A percentile compares a stretch with the other conserved stretches of the same genome.
Evolutionary conservation across 2,329 filamentous ascomycete species (phyloP).

Genomic region (Fusarium succisae): DNA sequence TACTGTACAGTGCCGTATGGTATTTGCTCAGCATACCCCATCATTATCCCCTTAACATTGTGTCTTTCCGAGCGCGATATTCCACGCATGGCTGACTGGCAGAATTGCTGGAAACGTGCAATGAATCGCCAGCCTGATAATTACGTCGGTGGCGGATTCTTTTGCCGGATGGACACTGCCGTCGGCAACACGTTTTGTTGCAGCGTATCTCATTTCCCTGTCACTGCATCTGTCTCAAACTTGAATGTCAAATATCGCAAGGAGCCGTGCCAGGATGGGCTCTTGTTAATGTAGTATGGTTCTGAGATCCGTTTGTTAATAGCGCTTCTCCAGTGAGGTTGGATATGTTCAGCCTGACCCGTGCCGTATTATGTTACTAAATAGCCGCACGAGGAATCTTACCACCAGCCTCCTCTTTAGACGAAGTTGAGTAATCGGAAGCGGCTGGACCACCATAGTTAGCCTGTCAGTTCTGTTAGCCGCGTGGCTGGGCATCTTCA

Average conservation of each 20-base stretch:
- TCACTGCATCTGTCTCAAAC: neutral
- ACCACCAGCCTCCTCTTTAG: constrained; percentile 6
- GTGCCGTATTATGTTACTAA: constrained; percentile 19
- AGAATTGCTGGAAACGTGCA: constrained; percentile 23
- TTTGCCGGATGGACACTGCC: constrained; percentile 38
- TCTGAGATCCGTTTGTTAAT: neutral
- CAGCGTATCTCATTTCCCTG: constrained; percentile 16
- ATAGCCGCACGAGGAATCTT: constrained; percentile 18
- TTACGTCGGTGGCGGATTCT: constrained; percentile 44
- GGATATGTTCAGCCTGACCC: constrained; percentile 9
- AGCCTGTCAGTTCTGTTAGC: constrained; percentile 13
- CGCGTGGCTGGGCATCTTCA: constrained; percentile 23
- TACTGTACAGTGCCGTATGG: constrained; percentile 2
- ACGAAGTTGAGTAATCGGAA: constrained; percentile 1
- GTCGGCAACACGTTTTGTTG: constrained; percentile 36
- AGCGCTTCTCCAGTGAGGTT: constrained; percentile 20
- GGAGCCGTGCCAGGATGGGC: neutral
- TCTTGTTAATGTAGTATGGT: neutral
- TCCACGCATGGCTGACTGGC: constrained; percentile 14
- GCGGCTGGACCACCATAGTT: neutral
- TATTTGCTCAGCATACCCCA: constrained; percentile 1
- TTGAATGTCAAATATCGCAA: constrained; percentile 6
- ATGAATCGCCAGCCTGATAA: constrained; percentile 29
- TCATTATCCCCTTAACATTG: constrained; percentile 12
- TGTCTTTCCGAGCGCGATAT: constrained; percentile 30